phyloP scores from a whole-genome alignment of 2,329 filamentous ascomycete genomes.

The Cadophora sp. region DNA sequence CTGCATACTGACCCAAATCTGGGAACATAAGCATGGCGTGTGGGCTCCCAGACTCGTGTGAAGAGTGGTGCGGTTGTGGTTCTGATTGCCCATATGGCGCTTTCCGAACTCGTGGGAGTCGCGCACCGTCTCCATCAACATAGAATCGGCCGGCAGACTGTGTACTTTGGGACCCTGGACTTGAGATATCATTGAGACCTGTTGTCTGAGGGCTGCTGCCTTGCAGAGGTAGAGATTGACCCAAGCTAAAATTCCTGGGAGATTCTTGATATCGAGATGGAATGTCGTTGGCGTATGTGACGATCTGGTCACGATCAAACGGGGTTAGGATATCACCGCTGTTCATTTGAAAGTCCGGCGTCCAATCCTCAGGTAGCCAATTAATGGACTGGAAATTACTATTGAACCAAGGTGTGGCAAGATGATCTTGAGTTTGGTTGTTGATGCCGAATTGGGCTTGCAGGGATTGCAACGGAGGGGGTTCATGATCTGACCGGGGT shows the following conservation, averaged over 20 bases:
- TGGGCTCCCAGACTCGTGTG: not conserved
- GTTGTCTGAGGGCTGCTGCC: constrained; percentile 16
- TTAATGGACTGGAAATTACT: constrained; percentile 37
- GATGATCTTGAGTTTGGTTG: not conserved
- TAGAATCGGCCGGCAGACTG: constrained; percentile 37
- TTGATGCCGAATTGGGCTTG: not conserved
- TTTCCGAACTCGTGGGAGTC: constrained; percentile 37
- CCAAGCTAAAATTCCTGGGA: constrained; percentile 1
- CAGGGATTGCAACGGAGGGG: not conserved
- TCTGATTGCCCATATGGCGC: constrained; percentile 31
- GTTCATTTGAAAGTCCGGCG: constrained; percentile 30
- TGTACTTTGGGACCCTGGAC: constrained; percentile 30
- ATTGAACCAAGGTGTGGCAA: constrained; percentile 27
- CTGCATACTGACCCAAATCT: constrained; percentile 19
- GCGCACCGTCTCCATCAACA: constrained; percentile 40
- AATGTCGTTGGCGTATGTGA: constrained; percentile 17
- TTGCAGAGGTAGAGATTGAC: not conserved
- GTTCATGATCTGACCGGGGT: not conserved
- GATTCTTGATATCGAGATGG: constrained; percentile 6
- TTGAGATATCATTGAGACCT: constrained; percentile 28
- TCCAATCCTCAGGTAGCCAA: constrained; percentile 41
- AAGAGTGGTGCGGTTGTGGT: constrained; percentile 16
- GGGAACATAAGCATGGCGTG: constrained; percentile 28
- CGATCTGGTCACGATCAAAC: constrained; percentile 18
- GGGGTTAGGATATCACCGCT: constrained; percentile 6